Conservation (phyloP, 148 eudicot species). For the Vaccinium darrowii region DNA sequence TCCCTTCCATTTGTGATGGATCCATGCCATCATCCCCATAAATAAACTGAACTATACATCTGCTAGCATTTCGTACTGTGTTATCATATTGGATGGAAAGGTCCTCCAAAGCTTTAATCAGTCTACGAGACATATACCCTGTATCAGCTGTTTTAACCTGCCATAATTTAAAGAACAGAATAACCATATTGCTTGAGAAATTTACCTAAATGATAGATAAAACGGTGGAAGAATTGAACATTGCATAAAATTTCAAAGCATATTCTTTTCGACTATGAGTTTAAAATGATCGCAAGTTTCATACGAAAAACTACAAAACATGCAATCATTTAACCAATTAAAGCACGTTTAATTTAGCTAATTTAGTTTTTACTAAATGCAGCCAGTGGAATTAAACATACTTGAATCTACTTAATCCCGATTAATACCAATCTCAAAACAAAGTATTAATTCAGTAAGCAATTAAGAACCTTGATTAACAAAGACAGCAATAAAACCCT, state of each 20-base stretch:
- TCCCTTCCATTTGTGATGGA: constrained; percentile 98
- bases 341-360: background rate
- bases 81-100: constrained; percentile 77
- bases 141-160: constrained; percentile 99
- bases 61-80: constrained; percentile 86
- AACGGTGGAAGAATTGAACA: background rate
- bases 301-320: background rate
- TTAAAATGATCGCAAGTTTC: background rate
- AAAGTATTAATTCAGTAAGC: background rate
- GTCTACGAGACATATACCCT: constrained; percentile 98
- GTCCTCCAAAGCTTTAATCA: constrained; percentile 94
- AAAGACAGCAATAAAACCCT: background rate
- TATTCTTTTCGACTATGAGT: background rate
- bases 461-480: constrained; percentile 1
- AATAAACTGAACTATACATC: constrained; percentile 73
- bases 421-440: background rate
- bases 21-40: constrained; percentile 99
- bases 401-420: background rate
- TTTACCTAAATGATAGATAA: background rate
- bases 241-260: background rate
- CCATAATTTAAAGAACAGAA: constrained; percentile 20
- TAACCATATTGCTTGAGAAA: constrained; percentile 2
- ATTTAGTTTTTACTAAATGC: background rate
- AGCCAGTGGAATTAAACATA: background rate
- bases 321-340: background rate